Base-by-base conservation (phyloP, 148 eudicot species). In the Polygonum maritimum region DNA sequence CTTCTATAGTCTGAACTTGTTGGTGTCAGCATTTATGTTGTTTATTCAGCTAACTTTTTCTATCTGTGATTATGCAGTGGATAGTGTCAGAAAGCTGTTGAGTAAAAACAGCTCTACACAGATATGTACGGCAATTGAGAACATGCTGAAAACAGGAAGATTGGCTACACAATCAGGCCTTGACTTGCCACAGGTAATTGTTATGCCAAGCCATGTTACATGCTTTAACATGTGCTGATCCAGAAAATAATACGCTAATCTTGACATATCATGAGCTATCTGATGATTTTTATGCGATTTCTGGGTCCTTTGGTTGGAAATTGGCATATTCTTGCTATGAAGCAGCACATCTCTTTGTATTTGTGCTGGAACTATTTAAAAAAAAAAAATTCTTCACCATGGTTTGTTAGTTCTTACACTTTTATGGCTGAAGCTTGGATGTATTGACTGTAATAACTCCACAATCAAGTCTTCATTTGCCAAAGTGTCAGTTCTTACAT, bases 131-230 rank as follows among this genome's bases (percentile, higher is more conserved):
- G 91, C 92, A 76, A 67, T 95, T 49, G 97, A 90, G 57, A 92
- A 86, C 76, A 76, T 92, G 88, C 78, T 95, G 82, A 95, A 95
- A 84, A 92, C 98, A 38, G 98, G 98, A 77, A 88, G 90, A 73
- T 75, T 92, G 73, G 82, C 73, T 76, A 86, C 96, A 49, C 83
- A 82, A 74, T 81, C 90, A 19, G 85, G 92, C 75, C 83, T 95
- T 48, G 98, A 95, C 80, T 82, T 95, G 62, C 96, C 84, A 78
- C 97, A 95, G 98, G 98, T 95, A 88, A 55, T 67, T 10, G 39
- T 52, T 65, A 12, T 65, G 41, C 36, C 40, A 35, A 65, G 41
- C 41, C 41, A 65, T 58, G 36, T 35, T 62, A 62, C 4, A 5
- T 62, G 69, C 36, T 31, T 11, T 62, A 4, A 8, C 7, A 31